Evolutionary conservation across 768 basidiomycete genomes (phyloP), one percentile per base, ranked within the genome.

Genomic region (Pulveroboletus sp.): DNA sequence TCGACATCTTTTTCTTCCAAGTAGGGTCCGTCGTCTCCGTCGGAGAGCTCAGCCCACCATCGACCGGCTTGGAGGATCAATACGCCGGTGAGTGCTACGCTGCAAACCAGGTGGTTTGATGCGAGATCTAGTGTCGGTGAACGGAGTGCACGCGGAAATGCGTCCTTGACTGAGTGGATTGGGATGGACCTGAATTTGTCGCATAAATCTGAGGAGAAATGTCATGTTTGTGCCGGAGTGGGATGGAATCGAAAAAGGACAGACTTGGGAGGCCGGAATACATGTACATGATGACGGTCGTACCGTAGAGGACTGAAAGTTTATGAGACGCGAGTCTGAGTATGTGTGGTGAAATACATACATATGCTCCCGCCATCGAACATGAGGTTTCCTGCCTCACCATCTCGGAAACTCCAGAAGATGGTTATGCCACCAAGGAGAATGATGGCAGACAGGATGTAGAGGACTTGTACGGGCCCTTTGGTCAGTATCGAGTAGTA

Each of bases 281-380:
- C 12, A 80, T 58, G 68, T 93, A 91, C 74, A 89, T 80, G 53
- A 75, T 70, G 45, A 83, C 73, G n/a, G 86, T 82, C 17, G 78
- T 81, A 27, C 75, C 76, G 60, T 89, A 92, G 51, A 93, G 72
- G 69, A 93, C 90, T 93, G 66, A 39, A 31, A 29, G 37, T 42
- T 12, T 0, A n/a, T 59, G 17, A 57, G 47, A 43, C 10, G 32
- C 30, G 29, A 14, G 24, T 9, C n/a, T 9, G 23, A 29, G 37
- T 12, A 10, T 13, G 34, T 32, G 9, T 14, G 22, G 17, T 1
- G 16, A 19, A n/a, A 35, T 5, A 73, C 88, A 63, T 54, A 92
- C 90, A 87, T 57, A 91, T 84, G 66, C 89, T 91, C 43, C 86
- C 90, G 22, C 90, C 89, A 60, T 93, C 90, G 58, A 93, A 93